phyloP scores from a whole-genome alignment of 345 rosid species.

The Citrus reticulata region DNA sequence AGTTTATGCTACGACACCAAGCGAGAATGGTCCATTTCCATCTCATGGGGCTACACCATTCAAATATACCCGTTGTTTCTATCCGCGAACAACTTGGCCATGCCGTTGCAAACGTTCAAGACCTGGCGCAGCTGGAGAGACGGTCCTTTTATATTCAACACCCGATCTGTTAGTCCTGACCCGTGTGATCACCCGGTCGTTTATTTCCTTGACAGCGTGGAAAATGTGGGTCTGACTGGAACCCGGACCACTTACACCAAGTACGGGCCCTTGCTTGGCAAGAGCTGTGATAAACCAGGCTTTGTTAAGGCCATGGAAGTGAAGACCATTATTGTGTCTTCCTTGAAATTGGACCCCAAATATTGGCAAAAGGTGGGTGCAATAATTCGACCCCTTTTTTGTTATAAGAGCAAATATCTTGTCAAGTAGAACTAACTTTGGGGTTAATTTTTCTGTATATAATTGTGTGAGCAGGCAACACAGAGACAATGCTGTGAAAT shows the following conservation, averaged over 20 bases:
- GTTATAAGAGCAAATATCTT: not conserved
- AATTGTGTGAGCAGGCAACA: slow-evolving; percentile 35
- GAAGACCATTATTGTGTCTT: slow-evolving; percentile 42
- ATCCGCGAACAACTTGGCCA: slow-evolving; percentile 36
- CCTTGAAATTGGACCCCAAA: slow-evolving; percentile 53
- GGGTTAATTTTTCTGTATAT: not conserved
- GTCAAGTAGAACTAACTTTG: not conserved
- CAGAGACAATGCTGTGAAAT: slow-evolving; percentile 64
- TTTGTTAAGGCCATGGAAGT: slow-evolving; percentile 32
- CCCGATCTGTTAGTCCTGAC: slow-evolving; percentile 39
- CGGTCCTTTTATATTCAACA: slow-evolving; percentile 78
- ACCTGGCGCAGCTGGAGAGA: slow-evolving; percentile 59
- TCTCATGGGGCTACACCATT: slow-evolving; percentile 86
- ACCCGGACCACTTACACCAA: slow-evolving; percentile 48
- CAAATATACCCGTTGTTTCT: slow-evolving; percentile 52
- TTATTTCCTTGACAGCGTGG: slow-evolving; percentile 51
- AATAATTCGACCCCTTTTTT: not conserved
- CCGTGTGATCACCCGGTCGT: slow-evolving; percentile 51
- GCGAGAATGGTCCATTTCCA: slow-evolving; percentile 65
- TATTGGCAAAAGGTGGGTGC: slow-evolving; percentile 62
- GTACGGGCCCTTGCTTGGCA: slow-evolving; percentile 13
- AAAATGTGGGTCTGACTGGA: slow-evolving; percentile 42
- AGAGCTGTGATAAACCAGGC: slow-evolving; percentile 34
- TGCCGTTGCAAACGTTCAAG: slow-evolving; percentile 69
- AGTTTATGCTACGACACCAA: slow-evolving; percentile 47